Base-by-base conservation (phyloP, 176 grass and related monocot species). In the Carex myosuroides region DNA sequence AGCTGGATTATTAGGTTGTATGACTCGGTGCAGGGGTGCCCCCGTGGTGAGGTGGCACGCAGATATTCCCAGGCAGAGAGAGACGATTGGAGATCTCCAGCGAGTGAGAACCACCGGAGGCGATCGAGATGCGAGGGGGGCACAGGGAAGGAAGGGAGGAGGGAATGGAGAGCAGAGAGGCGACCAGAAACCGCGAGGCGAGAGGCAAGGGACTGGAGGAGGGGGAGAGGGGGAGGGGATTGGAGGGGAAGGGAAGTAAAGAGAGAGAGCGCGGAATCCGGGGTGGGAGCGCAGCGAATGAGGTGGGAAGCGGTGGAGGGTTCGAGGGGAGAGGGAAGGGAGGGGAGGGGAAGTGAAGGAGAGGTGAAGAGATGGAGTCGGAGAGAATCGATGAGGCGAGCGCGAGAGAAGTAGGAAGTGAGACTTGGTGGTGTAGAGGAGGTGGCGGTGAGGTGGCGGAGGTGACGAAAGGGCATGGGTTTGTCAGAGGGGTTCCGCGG, bases 321-420 rank as follows among this genome's bases (percentile, higher is more conserved):
- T 5, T 37, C 24, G 84, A 79, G 13, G 0, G 55, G 69, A 44
- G 33, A 64, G 13, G 74, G 30, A 52, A 74, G 53, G 6, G 17
- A 46, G 11, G 55, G 56, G 20, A 64, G 5, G 10, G 33, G 73
- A 30, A 42, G 26, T 8, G 13, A 66, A 17, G 71, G 41, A 37
- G 74, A 79, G 17, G 74, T 13, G 56, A 17, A 66, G 76, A 50
- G 44, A 26, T 62, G 68, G 68, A 79, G 54, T 2, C 70, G 74
- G 54, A 77, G 13, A 41, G 65, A 85, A 74, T 85, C 83, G 13
- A 75, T 85, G 55, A 71, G 53, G 33, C 83, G 83, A 16, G 65
- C 83, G 2, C n/a, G 8, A 33, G 68, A 59, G 30, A 75, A 71
- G 16, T 73, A 75, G 44, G 24, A 14, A 62, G 29, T 60, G 54